Conservation (phyloP, 2,329 filamentous ascomycete species). For the Phialophora macrospora region DNA sequence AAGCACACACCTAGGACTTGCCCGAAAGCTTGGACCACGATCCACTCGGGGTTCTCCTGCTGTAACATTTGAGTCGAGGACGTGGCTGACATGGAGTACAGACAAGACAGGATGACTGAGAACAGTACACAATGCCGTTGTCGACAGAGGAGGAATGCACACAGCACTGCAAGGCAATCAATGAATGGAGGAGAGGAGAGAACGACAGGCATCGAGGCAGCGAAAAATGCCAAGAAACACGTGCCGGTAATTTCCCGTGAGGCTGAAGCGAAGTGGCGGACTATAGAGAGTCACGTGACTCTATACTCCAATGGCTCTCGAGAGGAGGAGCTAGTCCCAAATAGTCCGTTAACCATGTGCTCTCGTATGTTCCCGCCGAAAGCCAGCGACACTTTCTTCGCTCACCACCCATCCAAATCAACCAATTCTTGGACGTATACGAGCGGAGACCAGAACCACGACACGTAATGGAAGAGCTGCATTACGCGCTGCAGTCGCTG, state of each 20-base stretch:
- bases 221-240: background rate
- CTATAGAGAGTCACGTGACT: background rate
- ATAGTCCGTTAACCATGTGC: background rate
- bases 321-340: background rate
- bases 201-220: background rate
- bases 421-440: too few species aligned
- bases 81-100: background rate
- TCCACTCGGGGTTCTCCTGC: background rate
- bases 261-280: too few species aligned
- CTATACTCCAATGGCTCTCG: background rate
- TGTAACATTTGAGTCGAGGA: background rate
- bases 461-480: background rate
- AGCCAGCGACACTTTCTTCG: background rate
- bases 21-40: background rate
- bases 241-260: too few species aligned
- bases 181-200: background rate
- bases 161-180: background rate
- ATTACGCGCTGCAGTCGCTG: constrained; percentile 10
- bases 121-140: background rate
- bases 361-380: background rate
- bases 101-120: background rate
- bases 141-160: background rate
- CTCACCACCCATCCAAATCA: too few species aligned
- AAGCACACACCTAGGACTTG: background rate
- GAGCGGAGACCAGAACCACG: too few species aligned